A percentile compares a stretch with the other conserved stretches of the same genome.
These are phyloP conservation scores for Pythium brassicae DNA, from an alignment of 352 stramenopile species.

Conservation along the genomic window DNA sequence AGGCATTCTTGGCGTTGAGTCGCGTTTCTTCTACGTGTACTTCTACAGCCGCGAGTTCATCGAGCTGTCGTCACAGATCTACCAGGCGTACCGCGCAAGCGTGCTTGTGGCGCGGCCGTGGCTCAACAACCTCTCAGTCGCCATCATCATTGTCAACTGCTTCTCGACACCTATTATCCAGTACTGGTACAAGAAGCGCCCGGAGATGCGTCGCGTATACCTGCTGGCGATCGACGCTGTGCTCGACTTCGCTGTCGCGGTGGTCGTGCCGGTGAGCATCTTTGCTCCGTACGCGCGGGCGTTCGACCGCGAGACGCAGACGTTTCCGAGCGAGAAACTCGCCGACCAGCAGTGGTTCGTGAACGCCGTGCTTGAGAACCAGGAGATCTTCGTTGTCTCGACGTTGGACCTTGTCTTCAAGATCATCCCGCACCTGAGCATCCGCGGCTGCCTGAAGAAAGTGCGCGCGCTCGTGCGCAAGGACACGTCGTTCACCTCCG, in stretches of 20 bases:
- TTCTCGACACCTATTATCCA: conserved; percentile 14
- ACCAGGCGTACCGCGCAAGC: conserved; percentile 42
- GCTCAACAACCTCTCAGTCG: conserved; percentile 47
- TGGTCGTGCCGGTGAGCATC: conserved; percentile 15
- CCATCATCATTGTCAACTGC: conserved; percentile 27
- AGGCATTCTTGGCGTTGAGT: conserved; percentile 31
- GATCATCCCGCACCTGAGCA: conserved; percentile 18
- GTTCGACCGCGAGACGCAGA: conserved; percentile 7
- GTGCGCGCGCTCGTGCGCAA: conserved; percentile 14
- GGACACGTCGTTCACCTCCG: conserved; percentile 7
- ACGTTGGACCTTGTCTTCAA: conserved; percentile 16
- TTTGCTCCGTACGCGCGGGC: conserved; percentile 8
- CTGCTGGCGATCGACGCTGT: conserved; percentile 9
- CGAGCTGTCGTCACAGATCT: conserved; percentile 37
- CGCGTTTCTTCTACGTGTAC: conserved; percentile 19
- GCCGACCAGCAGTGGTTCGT: conserved; percentile 16
- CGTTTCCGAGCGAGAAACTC: conserved; percentile 9
- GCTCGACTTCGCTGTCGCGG: conserved; percentile 11
- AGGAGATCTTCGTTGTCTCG: conserved; percentile 17
- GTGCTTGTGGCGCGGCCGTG: conserved; percentile 33
- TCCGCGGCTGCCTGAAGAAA: conserved; percentile 14
- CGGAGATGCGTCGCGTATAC: conserved; percentile 4
- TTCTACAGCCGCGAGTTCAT: conserved; percentile 37
- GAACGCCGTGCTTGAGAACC: conserved; percentile 14
- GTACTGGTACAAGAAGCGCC: conserved; percentile 4